phyloP scores from a whole-genome alignment of 2,329 filamentous ascomycete genomes.

The Trichothecium sympodiale region DNA sequence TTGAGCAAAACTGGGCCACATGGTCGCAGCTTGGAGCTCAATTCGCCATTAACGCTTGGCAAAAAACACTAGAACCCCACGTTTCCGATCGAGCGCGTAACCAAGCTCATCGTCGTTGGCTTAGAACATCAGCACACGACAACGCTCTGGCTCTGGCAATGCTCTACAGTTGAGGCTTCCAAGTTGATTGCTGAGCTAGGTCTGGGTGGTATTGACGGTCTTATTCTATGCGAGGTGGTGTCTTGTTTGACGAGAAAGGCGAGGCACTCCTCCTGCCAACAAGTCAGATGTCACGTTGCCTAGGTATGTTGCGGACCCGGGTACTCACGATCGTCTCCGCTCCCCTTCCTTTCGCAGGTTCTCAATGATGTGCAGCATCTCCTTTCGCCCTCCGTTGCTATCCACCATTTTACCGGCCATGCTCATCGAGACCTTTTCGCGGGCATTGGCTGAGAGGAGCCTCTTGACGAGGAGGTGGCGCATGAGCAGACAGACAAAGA shows the following conservation, averaged over 20 bases:
- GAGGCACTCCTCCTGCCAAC: conserved; percentile 23
- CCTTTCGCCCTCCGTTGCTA: conserved; percentile 68
- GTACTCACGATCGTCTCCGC: conserved; percentile 64
- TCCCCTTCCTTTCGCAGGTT: conserved; percentile 79
- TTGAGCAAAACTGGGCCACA: too few relatives aligned
- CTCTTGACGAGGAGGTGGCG: conserved; percentile 80
- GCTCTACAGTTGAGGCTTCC: too few relatives aligned
- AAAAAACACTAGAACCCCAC: too few relatives aligned
- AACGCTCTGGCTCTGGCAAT: too few relatives aligned
- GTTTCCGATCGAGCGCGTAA: too few relatives aligned
- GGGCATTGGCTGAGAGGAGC: conserved; percentile 66
- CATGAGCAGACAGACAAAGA: conserved; percentile 95
- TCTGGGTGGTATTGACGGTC: too few relatives aligned
- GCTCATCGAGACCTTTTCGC: conserved; percentile 88
- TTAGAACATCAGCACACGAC: too few relatives aligned
- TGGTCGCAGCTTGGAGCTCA: too few relatives aligned
- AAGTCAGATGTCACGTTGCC: neutral
- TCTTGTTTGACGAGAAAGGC: conserved; percentile 24
- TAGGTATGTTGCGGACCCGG: neutral
- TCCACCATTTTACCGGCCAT: conserved; percentile 79
- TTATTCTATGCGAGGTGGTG: conserved; percentile 32
- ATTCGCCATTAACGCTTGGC: too few relatives aligned
- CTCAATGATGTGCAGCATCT: conserved; percentile 87
- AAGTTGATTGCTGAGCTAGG: too few relatives aligned
- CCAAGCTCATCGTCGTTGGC: too few relatives aligned